Conservation (phyloP, 2,329 filamentous ascomycete genomes). For the Claviceps pusilla region DNA sequence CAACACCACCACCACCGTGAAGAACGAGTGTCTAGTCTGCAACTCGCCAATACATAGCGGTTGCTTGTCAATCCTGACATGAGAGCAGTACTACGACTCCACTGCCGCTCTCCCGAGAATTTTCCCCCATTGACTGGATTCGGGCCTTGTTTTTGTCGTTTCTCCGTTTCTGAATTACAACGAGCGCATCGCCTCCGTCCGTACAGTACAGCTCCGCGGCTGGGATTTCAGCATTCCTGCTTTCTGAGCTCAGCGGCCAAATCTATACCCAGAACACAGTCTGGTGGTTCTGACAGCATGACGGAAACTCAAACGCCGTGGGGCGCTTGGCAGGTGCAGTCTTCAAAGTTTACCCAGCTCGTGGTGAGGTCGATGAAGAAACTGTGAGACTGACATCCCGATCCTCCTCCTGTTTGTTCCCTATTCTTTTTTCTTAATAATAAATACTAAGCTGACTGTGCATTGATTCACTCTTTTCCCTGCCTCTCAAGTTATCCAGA, state of each 20-base stretch:
- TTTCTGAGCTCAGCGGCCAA: neutral
- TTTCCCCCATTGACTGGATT: neutral
- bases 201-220: neutral
- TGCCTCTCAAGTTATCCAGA: slow-evolving; percentile 60
- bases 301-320: slow-evolving; percentile 19
- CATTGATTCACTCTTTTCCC: neutral
- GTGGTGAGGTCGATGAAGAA: slow-evolving; percentile 68
- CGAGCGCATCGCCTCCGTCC: neutral
- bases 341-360: slow-evolving; percentile 30
- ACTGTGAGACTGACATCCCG: slow-evolving; percentile 41
- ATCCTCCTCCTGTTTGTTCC: neutral
- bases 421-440: neutral
- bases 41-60: neutral
- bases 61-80: slow-evolving; percentile 6
- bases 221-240: neutral
- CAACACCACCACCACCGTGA: neutral
- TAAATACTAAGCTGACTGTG: neutral
- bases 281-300: neutral
- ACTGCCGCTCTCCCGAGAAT: neutral
- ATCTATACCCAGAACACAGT: neutral
- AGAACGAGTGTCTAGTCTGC: neutral
- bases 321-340: slow-evolving; percentile 26
- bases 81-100: slow-evolving; percentile 3
- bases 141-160: neutral
- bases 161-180: neutral